A percentile compares a stretch with the other conserved stretches of the same genome.
Conservation (phyloP, 176 grass and related monocot genomes). For the Calamus simplicifolius region DNA sequence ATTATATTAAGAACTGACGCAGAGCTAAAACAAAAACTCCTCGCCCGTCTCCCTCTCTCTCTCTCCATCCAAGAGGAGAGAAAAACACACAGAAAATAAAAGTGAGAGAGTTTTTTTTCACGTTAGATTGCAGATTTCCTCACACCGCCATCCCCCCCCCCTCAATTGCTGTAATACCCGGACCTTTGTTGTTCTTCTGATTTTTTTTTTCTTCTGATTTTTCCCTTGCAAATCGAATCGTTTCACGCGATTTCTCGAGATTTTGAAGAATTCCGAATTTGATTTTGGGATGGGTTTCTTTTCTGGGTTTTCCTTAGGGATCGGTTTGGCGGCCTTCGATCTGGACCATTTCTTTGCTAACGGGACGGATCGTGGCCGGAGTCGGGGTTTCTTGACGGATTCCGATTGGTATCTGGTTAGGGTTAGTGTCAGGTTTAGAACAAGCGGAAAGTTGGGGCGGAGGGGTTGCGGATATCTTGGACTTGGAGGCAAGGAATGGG, state of each 20-base stretch:
- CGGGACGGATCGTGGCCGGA: background rate
- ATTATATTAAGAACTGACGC: too few relatives aligned
- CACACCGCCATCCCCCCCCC: background rate
- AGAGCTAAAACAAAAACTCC: too few relatives aligned
- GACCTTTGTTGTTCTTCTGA: background rate
- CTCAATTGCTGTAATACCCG: constrained; percentile 7
- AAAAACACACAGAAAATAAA: background rate
- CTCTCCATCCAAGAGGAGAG: too few relatives aligned
- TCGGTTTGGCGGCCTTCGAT: background rate
- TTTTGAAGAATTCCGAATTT: background rate
- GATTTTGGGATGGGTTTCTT: background rate
- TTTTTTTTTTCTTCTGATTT: background rate
- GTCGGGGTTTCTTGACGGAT: background rate
- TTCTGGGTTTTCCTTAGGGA: background rate
- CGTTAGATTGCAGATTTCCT: constrained; percentile 14
- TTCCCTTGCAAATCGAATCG: background rate
- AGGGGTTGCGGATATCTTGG: background rate
- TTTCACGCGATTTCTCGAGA: background rate
- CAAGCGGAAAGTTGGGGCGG: background rate
- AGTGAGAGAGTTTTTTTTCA: background rate
- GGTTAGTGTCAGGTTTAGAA: background rate
- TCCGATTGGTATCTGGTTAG: background rate
- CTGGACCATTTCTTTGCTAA: background rate
- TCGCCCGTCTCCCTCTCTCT: too few relatives aligned
- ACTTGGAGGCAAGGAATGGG: background rate